These are phyloP conservation scores for Fereydounia khargensis DNA, from an alignment of 1,284 basidiomycete species.

Conservation along the genomic window DNA sequence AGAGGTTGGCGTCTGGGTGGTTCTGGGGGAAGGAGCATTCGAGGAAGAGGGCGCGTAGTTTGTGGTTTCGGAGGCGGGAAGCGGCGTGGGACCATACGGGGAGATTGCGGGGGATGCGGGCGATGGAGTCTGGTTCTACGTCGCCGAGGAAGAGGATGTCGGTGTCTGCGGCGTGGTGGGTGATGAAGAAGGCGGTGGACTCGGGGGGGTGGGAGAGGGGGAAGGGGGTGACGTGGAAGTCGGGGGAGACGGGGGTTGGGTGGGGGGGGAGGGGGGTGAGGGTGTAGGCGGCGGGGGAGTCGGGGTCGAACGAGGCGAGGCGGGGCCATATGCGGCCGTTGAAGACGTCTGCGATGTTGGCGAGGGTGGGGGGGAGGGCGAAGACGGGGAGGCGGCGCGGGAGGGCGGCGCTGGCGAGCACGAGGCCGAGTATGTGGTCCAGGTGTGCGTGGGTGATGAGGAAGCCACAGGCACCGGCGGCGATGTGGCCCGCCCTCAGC, in stretches of 20 bases:
- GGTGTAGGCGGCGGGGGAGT: slow-evolving; percentile 41
- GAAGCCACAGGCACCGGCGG: slow-evolving; percentile 40
- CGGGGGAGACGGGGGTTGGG: slow-evolving; percentile 19
- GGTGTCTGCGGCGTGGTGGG: slow-evolving; percentile 37
- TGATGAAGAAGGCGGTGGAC: slow-evolving; percentile 53
- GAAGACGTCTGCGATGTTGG: slow-evolving; percentile 72
- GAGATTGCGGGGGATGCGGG: slow-evolving; percentile 32
- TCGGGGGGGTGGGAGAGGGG: slow-evolving; percentile 44
- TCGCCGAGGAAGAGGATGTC: slow-evolving; percentile 55
- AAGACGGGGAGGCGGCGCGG: slow-evolving; percentile 69
- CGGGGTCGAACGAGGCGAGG: slow-evolving; percentile 70
- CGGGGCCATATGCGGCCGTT: slow-evolving; percentile 77
- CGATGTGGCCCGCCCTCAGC: slow-evolving; percentile 44
- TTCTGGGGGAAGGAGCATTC: slow-evolving; percentile 47
- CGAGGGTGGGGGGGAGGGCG: slow-evolving; percentile 66
- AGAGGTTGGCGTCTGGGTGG: slow-evolving; percentile 47
- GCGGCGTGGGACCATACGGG: slow-evolving; percentile 48
- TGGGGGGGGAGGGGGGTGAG: too few relatives aligned
- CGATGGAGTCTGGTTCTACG: slow-evolving; percentile 50
- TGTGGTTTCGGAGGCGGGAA: slow-evolving; percentile 32
- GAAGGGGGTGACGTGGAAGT: slow-evolving; percentile 38
- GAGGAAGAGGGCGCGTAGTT: slow-evolving; percentile 44
- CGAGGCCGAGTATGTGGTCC: slow-evolving; percentile 73
- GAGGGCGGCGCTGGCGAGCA: slow-evolving; percentile 72
- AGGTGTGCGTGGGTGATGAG: slow-evolving; percentile 77